Evolutionary conservation across 2,329 filamentous ascomycete species (phyloP).

Genomic region (Rutstroemia sp.): DNA sequence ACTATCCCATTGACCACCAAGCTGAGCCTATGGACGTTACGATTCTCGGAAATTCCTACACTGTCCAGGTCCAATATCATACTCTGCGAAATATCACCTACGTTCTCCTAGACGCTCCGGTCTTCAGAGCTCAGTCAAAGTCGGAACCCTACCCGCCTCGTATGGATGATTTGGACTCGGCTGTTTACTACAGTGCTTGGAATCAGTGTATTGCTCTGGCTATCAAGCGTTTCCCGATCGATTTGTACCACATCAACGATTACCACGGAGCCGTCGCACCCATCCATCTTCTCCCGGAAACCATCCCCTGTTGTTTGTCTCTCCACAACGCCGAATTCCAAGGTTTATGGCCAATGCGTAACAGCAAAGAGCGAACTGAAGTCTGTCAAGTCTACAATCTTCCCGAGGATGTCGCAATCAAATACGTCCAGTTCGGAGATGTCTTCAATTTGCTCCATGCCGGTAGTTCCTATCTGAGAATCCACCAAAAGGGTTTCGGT

Average conservation of each 20-base stretch:
- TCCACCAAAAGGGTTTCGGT: constrained; percentile 61
- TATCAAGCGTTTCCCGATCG: constrained; percentile 53
- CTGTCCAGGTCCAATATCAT: constrained; percentile 58
- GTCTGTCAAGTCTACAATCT: constrained; percentile 60
- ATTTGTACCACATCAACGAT: constrained; percentile 61
- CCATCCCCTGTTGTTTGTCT: constrained; percentile 54
- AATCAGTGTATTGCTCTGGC: constrained; percentile 61
- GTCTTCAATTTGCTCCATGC: constrained; percentile 60
- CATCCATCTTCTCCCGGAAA: constrained; percentile 53
- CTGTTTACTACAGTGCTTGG: constrained; percentile 64
- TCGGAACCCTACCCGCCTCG: constrained; percentile 57
- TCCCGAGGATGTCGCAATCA: constrained; percentile 45
- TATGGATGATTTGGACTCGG: constrained; percentile 63
- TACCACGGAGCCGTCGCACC: constrained; percentile 58
- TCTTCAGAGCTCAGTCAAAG: constrained; percentile 57
- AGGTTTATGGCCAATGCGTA: constrained; percentile 61
- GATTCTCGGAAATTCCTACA: constrained; percentile 52
- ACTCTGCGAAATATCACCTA: constrained; percentile 58
- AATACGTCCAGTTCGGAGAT: constrained; percentile 61
- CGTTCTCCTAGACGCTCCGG: constrained; percentile 50
- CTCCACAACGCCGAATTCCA: constrained; percentile 66
- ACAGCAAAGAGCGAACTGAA: constrained; percentile 51
- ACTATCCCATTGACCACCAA: constrained; percentile 52
- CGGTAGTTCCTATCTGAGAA: constrained; percentile 56
- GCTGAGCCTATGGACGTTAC: constrained; percentile 56